Percentiles rank a stretch among this genome's conserved stretches.
These are phyloP conservation scores for Aspergillus hancockii DNA, from an alignment of 495 filamentous ascomycete species.

Conservation along the genomic window DNA sequence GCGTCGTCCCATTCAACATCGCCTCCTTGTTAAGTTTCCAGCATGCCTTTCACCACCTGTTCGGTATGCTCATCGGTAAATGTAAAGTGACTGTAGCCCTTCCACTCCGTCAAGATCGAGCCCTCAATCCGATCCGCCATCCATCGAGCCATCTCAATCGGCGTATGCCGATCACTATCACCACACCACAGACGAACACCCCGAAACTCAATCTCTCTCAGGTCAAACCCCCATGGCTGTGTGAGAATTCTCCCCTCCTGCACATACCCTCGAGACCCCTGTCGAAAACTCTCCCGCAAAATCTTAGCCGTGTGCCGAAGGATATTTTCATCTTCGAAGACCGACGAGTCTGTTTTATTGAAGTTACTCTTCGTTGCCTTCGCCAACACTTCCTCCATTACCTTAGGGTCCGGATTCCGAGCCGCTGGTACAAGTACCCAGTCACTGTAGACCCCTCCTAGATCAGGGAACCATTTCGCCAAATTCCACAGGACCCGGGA, in stretches of 20 bases:
- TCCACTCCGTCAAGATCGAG: background rate
- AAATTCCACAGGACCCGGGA: background rate
- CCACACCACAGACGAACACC: slow-evolving; percentile 40
- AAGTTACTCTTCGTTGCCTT: slow-evolving; percentile 3
- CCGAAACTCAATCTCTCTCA: slow-evolving; percentile 31
- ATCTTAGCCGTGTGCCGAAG: slow-evolving; percentile 1
- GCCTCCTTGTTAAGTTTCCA: background rate
- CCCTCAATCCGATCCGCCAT: slow-evolving; percentile 17
- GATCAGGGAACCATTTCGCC: background rate
- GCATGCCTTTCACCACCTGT: background rate
- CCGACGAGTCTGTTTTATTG: slow-evolving; percentile 12
- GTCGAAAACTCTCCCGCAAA: slow-evolving; percentile 32
- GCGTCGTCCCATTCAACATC: no score
- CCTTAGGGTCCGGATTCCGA: background rate
- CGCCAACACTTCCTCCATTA: background rate
- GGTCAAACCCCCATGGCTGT: slow-evolving; percentile 34
- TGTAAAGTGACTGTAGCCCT: background rate
- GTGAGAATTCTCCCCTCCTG: slow-evolving; percentile 31
- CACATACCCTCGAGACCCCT: slow-evolving; percentile 25
- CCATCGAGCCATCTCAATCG: slow-evolving; percentile 24
- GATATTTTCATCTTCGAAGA: background rate
- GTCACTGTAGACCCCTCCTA: background rate
- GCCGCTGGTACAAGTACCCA: background rate
- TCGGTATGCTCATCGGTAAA: background rate
- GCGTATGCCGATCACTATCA: slow-evolving; percentile 28